A percentile compares a stretch with the other conserved stretches of the same genome.
phyloP scores from a whole-genome alignment of 1,284 basidiomycete species.

The Anthracocystis walkeri region DNA sequence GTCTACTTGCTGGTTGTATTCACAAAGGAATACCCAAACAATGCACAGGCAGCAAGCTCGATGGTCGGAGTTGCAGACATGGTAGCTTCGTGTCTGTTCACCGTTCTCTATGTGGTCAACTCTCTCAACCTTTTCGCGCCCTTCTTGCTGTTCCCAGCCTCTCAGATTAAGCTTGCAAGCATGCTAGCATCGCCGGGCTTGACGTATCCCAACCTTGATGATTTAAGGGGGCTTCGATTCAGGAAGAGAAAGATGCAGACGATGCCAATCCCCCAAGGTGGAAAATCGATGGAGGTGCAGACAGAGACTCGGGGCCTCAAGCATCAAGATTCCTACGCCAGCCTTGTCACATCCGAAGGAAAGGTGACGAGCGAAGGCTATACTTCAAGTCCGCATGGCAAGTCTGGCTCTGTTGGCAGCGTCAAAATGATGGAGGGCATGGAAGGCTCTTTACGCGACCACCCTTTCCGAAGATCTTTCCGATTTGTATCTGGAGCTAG shows the following conservation, averaged over 20 bases:
- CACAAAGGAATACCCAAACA: constrained; percentile 5
- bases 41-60: constrained; percentile 11
- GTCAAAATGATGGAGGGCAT: not conserved
- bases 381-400: not conserved
- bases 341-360: not conserved
- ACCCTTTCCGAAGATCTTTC: no score
- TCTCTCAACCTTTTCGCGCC: constrained; percentile 38
- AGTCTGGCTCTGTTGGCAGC: not conserved
- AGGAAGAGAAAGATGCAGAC: no score
- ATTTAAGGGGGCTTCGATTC: not conserved
- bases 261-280: not conserved
- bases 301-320: not conserved
- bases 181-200: constrained; percentile 15
- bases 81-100: constrained; percentile 17
- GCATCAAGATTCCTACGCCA: constrained; percentile 1
- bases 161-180: constrained; percentile 34
- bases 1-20: constrained; percentile 6
- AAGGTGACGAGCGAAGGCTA: constrained; percentile 18
- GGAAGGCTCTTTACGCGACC: no score
- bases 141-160: constrained; percentile 31
- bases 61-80: constrained; percentile 5
- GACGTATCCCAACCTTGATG: not conserved
- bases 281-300: not conserved
- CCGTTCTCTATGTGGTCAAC: constrained; percentile 32
- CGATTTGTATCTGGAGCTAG: no score